These are phyloP conservation scores for Capsella rubella DNA, from an alignment of 441 rosid species.

Conservation along the genomic window DNA sequence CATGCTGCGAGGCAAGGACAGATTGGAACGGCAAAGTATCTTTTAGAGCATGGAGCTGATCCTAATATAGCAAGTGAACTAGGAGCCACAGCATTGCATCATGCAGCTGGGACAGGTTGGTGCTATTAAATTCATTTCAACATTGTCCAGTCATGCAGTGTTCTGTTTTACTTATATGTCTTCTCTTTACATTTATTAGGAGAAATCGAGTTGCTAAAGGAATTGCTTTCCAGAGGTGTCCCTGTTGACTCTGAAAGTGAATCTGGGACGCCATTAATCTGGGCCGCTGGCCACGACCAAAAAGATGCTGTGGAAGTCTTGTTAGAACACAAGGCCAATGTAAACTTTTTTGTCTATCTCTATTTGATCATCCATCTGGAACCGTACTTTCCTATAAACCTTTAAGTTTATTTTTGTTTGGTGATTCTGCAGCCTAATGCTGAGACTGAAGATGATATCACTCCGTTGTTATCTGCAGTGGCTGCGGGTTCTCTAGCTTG, in stretches of 20 bases:
- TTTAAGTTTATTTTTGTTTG: background rate
- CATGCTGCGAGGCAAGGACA: slow-evolving; percentile 96
- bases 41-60: slow-evolving; percentile 77
- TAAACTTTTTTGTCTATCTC: slow-evolving; percentile 41
- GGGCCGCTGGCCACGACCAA: slow-evolving; percentile 96
- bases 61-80: slow-evolving; percentile 75
- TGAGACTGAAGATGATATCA: slow-evolving; percentile 84
- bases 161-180: slow-evolving; percentile 18
- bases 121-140: background rate
- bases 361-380: slow-evolving; percentile 2
- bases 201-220: slow-evolving; percentile 66
- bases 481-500: slow-evolving; percentile 88
- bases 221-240: slow-evolving; percentile 68
- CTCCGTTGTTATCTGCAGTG: slow-evolving; percentile 86
- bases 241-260: slow-evolving; percentile 84
- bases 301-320: slow-evolving; percentile 74
- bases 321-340: slow-evolving; percentile 79
- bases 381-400: background rate
- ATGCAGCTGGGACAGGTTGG: slow-evolving; percentile 84
- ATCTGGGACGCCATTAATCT: slow-evolving; percentile 86
- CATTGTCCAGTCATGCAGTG: slow-evolving; percentile 5
- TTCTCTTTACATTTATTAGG: slow-evolving; percentile 49
- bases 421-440: slow-evolving; percentile 75
- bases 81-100: slow-evolving; percentile 92
- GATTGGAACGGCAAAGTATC: slow-evolving; percentile 71